Conservation (phyloP, 371 early-diverging fungal genomes). For the Mucor velutinosus region DNA sequence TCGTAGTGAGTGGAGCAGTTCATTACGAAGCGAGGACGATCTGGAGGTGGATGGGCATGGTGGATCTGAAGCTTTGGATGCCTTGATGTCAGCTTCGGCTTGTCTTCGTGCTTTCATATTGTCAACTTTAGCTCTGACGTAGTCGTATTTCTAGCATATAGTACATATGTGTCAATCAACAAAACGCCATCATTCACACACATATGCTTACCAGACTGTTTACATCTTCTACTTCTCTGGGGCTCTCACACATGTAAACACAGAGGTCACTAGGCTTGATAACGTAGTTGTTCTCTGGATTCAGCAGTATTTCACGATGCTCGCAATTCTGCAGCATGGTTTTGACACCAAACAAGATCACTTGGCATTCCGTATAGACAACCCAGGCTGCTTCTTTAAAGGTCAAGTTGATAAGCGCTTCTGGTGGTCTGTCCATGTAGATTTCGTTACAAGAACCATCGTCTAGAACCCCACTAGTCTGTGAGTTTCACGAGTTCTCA, state of each 20-base stretch:
- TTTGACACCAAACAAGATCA: slow-evolving; percentile 68
- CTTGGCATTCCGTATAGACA: slow-evolving; percentile 72
- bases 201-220: slow-evolving; percentile 32
- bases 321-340: slow-evolving; percentile 22
- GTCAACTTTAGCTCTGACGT: slow-evolving; percentile 2
- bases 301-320: slow-evolving; percentile 55
- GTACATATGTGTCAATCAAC: not conserved
- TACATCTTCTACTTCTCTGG: slow-evolving; percentile 54
- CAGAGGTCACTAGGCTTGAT: slow-evolving; percentile 58
- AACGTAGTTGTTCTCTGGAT: slow-evolving; percentile 66
- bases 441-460: slow-evolving; percentile 78
- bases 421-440: slow-evolving; percentile 56
- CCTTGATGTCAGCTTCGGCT: not conserved
- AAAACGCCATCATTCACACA: no score
- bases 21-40: slow-evolving; percentile 12
- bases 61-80: not conserved
- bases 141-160: slow-evolving; percentile 1
- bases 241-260: slow-evolving; percentile 68
- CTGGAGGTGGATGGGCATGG: not conserved
- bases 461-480: slow-evolving; percentile 19
- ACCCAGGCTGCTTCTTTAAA: slow-evolving; percentile 67
- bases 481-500: not conserved
- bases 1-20: not conserved
- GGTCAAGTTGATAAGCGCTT: slow-evolving; percentile 55
- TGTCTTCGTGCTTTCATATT: slow-evolving; percentile 1